Evolutionary conservation across 352 stramenopile genomes (phyloP), one percentile per base, ranked within the genome.

Genomic region (Phytophthora palmivora): DNA sequence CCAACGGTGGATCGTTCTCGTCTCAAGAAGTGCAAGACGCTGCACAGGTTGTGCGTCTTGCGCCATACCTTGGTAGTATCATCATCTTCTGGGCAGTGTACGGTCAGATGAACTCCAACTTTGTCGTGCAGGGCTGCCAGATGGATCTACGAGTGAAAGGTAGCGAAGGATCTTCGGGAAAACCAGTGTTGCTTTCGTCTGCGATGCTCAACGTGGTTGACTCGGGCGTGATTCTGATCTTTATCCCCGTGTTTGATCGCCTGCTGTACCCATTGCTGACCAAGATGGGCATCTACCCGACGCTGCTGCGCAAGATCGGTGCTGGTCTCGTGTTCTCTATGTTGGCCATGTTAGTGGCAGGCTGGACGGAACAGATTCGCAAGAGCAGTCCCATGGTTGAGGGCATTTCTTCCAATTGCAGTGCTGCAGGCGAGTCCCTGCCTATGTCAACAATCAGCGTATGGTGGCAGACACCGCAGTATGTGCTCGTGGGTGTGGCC

Each of bases 381-480:
- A 96, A 95, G 55, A 52, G 62, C 6, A 66, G 69, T n/a, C 68
- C 63, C 2, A 66, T 78, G 42, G 57, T 93, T 28, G 53, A 74
- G 3, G 79, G 74, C 12, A 38, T 91, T 38, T 61, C 74, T 9
- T 93, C 79, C 19, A 93, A 94, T 45, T 97, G 91, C 59, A 92
- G 88, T 11, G 75, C 74, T 7, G 79, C 63, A 5, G 61, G 69
- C 0, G 79, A 92, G 52, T 60, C 62, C 24, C 74, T 96, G 38
- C 81, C 81, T 12, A 95, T 96, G 82, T 90, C 87, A 0, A 52
- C 65, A 28, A 62, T 97, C 39, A 96, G 84, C 52, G 82, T 97
- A 11, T 95, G 92, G 80, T 97, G 88, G 91, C 87, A 97, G 50
- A 89, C 89, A 4, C 89, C 88, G n/a, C 91, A 97, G 77, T 97